Conservation (phyloP, 345 rosid species). For the Barbarea vulgaris region DNA sequence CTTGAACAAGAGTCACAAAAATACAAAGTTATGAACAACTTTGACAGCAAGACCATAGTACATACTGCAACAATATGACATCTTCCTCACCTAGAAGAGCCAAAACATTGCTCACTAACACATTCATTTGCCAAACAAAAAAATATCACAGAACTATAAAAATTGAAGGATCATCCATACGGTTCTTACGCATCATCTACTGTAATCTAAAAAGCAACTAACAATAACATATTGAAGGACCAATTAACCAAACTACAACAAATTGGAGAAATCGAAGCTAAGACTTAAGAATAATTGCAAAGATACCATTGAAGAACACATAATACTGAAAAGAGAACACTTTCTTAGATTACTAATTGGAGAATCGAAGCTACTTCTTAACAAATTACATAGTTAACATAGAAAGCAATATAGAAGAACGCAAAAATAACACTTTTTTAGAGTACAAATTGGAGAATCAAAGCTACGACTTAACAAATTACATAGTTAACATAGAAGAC, state of each 20-base stretch:
- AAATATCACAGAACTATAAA: not conserved
- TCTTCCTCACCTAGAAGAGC: not conserved
- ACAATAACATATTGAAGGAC: not conserved
- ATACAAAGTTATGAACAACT: not conserved
- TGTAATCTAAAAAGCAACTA: not conserved
- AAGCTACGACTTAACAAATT: no score
- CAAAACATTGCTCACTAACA: not conserved
- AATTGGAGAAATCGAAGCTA: not conserved
- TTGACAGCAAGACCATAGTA: not conserved
- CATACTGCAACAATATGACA: not conserved
- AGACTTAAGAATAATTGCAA: not conserved
- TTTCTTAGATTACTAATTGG: not conserved
- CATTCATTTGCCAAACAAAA: conserved; percentile 1
- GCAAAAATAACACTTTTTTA: no score
- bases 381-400: no score
- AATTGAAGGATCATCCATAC: conserved; percentile 9
- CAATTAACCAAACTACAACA: not conserved
- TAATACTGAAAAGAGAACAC: not conserved
- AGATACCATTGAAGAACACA: not conserved
- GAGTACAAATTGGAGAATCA: no score
- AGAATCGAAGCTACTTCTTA: not conserved
- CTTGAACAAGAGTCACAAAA: conserved; percentile 14
- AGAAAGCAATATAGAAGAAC: no score
- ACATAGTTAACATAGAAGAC: no score
- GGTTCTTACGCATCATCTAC: conserved; percentile 3